Percentiles rank a stretch among this genome's conserved stretches.
These are phyloP conservation scores for Hamamelis virginiana DNA, from an alignment of 164 flowering plant species.

Conservation along the genomic window DNA sequence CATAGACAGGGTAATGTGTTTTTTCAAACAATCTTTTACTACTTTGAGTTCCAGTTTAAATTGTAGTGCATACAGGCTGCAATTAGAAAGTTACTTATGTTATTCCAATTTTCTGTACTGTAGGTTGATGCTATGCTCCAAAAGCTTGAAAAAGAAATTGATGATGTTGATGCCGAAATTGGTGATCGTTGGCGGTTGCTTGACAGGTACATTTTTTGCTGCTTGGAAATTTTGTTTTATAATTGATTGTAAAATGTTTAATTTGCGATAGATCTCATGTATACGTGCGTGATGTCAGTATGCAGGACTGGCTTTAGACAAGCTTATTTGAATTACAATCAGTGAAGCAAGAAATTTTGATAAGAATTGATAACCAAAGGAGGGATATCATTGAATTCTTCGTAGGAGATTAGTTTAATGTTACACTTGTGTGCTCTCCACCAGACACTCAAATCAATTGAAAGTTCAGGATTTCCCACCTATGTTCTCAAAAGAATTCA, in stretches of 20 bases:
- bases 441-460: too few species aligned
- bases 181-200: slow-evolving; percentile 87
- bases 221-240: background rate
- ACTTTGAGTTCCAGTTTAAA: background rate
- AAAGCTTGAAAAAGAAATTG: slow-evolving; percentile 93
- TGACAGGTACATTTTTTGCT: slow-evolving; percentile 55
- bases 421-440: too few species aligned
- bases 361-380: too few species aligned
- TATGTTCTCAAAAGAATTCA: too few species aligned
- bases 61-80: background rate
- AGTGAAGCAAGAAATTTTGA: background rate
- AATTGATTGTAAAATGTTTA: background rate
- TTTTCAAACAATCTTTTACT: background rate
- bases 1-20: slow-evolving; percentile 57
- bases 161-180: slow-evolving; percentile 87
- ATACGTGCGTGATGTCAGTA: too few species aligned
- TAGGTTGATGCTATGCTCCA: slow-evolving; percentile 95
- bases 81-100: background rate
- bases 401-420: too few species aligned
- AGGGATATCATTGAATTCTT: too few species aligned
- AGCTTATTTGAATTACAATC: too few species aligned
- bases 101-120: background rate
- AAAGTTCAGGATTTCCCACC: too few species aligned
- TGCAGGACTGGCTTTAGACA: too few species aligned
- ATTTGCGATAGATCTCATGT: too few species aligned